Conservation (phyloP, 1,139 yeast genomes). For the Scheffersomyces segobiensis region DNA sequence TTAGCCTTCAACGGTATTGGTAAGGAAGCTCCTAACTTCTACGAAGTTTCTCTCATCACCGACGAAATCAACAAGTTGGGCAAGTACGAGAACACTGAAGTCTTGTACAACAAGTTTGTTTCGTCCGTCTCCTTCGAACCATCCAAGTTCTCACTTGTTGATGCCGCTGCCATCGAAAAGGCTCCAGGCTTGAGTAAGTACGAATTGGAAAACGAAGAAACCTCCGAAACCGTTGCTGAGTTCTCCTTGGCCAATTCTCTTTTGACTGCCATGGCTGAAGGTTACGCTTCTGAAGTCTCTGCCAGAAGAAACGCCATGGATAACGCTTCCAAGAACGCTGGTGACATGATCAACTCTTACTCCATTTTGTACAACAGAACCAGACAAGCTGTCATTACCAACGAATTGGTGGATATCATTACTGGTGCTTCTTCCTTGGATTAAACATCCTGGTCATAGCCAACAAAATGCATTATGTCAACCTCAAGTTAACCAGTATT, state of each 20-base stretch:
- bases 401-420: constrained; percentile 98
- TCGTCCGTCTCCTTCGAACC: constrained; percentile 93
- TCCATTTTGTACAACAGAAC: constrained; percentile 98
- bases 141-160: constrained; percentile 63
- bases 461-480: constrained; percentile 3
- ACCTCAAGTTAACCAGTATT: background rate
- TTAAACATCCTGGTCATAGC: constrained; percentile 33
- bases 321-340: constrained; percentile 99
- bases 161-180: constrained; percentile 70
- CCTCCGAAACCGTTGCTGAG: constrained; percentile 67
- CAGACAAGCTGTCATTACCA: constrained; percentile 99
- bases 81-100: constrained; percentile 73
- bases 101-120: constrained; percentile 84
- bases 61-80: constrained; percentile 76
- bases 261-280: constrained; percentile 93
- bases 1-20: constrained; percentile 89
- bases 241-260: constrained; percentile 89
- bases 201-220: constrained; percentile 77
- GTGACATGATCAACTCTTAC: constrained; percentile 96
- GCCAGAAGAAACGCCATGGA: constrained; percentile 99
- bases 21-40: constrained; percentile 93
- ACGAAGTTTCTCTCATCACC: constrained; percentile 85
- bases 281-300: constrained; percentile 96
- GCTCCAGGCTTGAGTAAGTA: constrained; percentile 87
- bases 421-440: constrained; percentile 99